Conservation (phyloP, 306 rosid species). For the Cucumis hystrix region DNA sequence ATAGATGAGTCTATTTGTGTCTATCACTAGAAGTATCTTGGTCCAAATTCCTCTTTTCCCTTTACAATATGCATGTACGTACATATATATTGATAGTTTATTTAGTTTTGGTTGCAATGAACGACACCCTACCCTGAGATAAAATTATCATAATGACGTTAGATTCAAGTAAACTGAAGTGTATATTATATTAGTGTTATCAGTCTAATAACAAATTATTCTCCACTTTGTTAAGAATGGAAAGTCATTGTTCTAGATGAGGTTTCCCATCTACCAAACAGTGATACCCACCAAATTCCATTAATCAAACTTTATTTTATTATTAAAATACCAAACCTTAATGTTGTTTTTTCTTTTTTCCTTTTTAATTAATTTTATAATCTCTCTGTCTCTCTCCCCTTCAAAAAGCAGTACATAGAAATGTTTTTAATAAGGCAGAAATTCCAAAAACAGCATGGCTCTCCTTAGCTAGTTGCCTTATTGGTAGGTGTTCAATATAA, state of each 20-base stretch:
- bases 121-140: no score
- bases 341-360: neutral
- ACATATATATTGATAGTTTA: no score
- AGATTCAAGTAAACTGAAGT: neutral
- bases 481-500: neutral
- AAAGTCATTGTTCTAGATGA: neutral
- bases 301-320: neutral
- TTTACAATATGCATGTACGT: no score
- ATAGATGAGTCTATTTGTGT: no score
- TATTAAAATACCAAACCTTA: neutral
- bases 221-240: neutral
- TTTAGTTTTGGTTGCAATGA: no score
- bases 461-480: neutral
- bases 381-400: neutral
- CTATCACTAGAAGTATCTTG: no score
- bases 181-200: neutral
- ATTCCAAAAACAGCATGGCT: neutral
- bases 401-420: neutral
- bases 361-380: neutral
- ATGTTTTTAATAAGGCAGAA: neutral
- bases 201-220: neutral
- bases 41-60: no score
- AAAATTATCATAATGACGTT: no score
- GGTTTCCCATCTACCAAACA: neutral
- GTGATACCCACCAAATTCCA: neutral